Base-by-base conservation (phyloP, 805 yeast genomes). In the Maudiozyma saulgeensis region DNA sequence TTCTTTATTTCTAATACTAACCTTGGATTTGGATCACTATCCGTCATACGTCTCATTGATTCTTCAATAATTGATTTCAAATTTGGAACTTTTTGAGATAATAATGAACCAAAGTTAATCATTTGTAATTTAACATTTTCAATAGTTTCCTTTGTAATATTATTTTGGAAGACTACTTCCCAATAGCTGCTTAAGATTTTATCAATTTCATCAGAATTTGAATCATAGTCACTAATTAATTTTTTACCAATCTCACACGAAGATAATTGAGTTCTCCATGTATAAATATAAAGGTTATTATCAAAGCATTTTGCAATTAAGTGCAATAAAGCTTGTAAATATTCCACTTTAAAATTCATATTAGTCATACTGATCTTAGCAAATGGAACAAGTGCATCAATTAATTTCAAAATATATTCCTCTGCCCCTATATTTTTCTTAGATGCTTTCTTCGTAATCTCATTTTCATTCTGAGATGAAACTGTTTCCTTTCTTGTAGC, bases 221-320 rank as follows among this genome's bases (percentile, higher is more conserved):
- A 40, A 48, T 45, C 6, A 57, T 48, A 16, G 39, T 53, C 15
- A 3, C 55, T 53, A 1, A 57, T 46, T 11, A 69, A 34, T 8
- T 51, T 50, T 1, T 48, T 59, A 26, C 77, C 62, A 9, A 70
- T 67, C 46, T 77, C 80, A 53, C 70, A 73, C 18, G 68, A 66
- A 1, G 73, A 71, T 1, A 74, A 51, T 54, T 80, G 79, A 1
- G 82, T 72, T 55, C 84, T 74, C 91, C 91, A 84, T 1, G 87
- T 76, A 46, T 69, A 68, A 1, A 70, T 47, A 34, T 66, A 43
- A 21, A 45, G 47, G 47, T 62, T 43, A 48, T 61, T 51, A 28
- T 55, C 58, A 60, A 62, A 66, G 61, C 72, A 55, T 3, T 50
- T 43, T 4, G 49, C 45, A 48, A 67, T 52, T 38, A 61, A 43